Evolutionary conservation across 176 grass and related monocot species (phyloP), one percentile per base, ranked within the genome.

Genomic region (Carex pumila): DNA sequence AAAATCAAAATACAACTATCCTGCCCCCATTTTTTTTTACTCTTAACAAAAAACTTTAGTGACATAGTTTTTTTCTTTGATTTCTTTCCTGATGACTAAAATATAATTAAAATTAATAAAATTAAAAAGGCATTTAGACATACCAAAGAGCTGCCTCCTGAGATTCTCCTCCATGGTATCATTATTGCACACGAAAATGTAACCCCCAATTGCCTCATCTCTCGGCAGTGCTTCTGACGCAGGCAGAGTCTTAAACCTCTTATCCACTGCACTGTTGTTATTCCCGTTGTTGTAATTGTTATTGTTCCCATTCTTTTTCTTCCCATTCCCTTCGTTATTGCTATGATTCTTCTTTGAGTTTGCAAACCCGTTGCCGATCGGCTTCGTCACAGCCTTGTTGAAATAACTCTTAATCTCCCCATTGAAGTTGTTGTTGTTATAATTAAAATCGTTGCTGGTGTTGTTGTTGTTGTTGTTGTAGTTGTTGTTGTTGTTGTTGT

Each of bases 151-250:
- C 84, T 99, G 86, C 61, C 96, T 88, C 55, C 83, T 80, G 85
- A 99, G 96, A 85, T 99, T 95, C 85, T 99, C 96, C 76, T 95
- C 91, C 96, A 99, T 95, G 84, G 96, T 99, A 76, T 99, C 96
- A 85, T 99, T 99, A 87, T 99, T 99, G 81, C 96, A 99, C 85
- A 99, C 96, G 64, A 99, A 99, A 83, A 99, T 99, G 68, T 99
- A 99, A 1, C 96, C 96, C 5, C 96, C 96, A 64, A 99, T 87
- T 8, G 91, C 90, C 86, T 95, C 89, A 76, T 89, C 85, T 79
- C 91, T 30, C 0, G 96, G 96, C 55, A 99, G 91, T 81, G 93
- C 90, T 85, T 99, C 96, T 2, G 91, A 83, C 43, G 91, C 86
- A 62, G 96, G 96, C 85, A 99, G 88, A 63, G 96, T 92, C 93